These are phyloP conservation scores for Auricularia auricula-judae DNA, from an alignment of 768 basidiomycete species.

Conservation along the genomic window DNA sequence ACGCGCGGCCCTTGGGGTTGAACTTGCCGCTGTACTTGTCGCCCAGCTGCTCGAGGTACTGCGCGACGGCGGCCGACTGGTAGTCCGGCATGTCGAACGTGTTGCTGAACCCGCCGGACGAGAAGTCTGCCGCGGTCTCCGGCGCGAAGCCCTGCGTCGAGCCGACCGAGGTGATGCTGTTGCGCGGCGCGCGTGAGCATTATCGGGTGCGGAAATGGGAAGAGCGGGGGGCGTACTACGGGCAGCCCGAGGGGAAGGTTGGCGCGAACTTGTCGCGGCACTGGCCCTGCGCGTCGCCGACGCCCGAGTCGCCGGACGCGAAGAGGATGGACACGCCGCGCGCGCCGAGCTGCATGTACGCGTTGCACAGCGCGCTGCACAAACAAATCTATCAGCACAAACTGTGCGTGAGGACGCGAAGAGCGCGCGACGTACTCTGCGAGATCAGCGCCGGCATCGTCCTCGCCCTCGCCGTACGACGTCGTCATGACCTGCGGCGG, in stretches of 20 bases:
- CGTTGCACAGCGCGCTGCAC: slow-evolving; percentile 16
- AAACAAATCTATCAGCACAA: neutral
- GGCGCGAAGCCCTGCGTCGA: slow-evolving; percentile 9
- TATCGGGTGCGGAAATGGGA: neutral
- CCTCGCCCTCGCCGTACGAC: slow-evolving; percentile 18
- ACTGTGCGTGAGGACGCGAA: neutral
- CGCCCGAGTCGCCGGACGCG: slow-evolving; percentile 12
- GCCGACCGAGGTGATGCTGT: slow-evolving; percentile 8
- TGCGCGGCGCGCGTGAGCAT: neutral
- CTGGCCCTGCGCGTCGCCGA: slow-evolving; percentile 6
- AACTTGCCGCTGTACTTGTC: slow-evolving; percentile 16
- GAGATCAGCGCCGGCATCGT: slow-evolving; percentile 8
- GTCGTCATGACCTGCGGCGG: slow-evolving; percentile 17
- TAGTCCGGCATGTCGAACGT: slow-evolving; percentile 5
- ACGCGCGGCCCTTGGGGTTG: slow-evolving; percentile 7
- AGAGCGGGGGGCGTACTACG: slow-evolving; percentile 3
- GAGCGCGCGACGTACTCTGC: slow-evolving; percentile 9
- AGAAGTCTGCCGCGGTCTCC: slow-evolving; percentile 10
- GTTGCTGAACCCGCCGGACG: slow-evolving; percentile 12
- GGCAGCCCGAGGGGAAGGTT: slow-evolving; percentile 12
- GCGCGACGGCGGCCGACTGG: slow-evolving; percentile 2
- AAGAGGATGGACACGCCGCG: slow-evolving; percentile 12
- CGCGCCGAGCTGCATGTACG: slow-evolving; percentile 16
- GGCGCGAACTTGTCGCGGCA: slow-evolving; percentile 9
- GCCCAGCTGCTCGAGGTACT: slow-evolving; percentile 17